Conservation (phyloP, 192 early-diverging fungal genomes). For the Backusella psychrophila region DNA sequence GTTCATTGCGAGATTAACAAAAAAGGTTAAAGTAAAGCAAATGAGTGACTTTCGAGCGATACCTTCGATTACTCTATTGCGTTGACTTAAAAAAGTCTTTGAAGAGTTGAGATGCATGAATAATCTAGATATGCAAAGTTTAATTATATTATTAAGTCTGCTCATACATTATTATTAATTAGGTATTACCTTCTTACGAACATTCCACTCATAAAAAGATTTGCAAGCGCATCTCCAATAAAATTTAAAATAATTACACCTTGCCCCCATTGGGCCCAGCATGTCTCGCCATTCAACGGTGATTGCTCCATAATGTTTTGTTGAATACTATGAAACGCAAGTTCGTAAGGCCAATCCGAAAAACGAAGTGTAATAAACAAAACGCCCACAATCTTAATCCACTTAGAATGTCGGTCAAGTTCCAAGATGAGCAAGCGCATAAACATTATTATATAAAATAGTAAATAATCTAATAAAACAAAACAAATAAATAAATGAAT, state of each 20-base stretch:
- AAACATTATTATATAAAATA: constrained; percentile 30
- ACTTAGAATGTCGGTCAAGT: background rate
- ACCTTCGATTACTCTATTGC: constrained; percentile 22
- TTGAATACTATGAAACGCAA: constrained; percentile 16
- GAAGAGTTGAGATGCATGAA: constrained; percentile 22
- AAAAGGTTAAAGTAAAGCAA: constrained; percentile 31
- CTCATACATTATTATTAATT: background rate
- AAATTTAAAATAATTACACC: constrained; percentile 34
- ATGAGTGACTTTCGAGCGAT: constrained; percentile 29
- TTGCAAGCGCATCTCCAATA: constrained; percentile 27
- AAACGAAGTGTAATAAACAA: constrained; percentile 23
- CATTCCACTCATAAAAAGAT: constrained; percentile 31
- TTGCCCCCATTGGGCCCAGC: constrained; percentile 22
- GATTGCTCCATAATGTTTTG: background rate
- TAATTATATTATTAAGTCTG: background rate
- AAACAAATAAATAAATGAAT: background rate
- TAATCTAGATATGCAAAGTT: constrained; percentile 7
- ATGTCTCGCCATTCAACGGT: constrained; percentile 11
- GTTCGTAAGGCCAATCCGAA: constrained; percentile 27
- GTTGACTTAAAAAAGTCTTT: constrained; percentile 1
- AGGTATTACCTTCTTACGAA: constrained; percentile 23
- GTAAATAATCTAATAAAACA: constrained; percentile 12
- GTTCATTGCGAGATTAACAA: constrained; percentile 34
- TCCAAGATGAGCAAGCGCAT: constrained; percentile 21
- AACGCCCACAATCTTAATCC: constrained; percentile 19